Evolutionary conservation across 352 stramenopile species (phyloP).

Genomic region (Pilasporangium apinafurcum): DNA sequence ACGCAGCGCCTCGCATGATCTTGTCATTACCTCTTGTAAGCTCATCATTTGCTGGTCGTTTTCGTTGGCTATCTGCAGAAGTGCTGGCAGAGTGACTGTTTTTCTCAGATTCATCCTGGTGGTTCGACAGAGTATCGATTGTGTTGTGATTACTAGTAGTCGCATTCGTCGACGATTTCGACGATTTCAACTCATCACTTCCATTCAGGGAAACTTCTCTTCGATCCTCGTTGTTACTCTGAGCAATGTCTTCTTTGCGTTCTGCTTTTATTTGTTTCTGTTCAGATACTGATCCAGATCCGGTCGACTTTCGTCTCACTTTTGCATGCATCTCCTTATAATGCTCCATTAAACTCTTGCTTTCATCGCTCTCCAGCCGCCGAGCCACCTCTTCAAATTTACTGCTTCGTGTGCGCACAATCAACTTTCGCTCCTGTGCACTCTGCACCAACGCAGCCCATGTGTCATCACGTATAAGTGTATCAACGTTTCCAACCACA

Average conservation of each 20-base stretch:
- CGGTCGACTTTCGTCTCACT: constrained; percentile 23
- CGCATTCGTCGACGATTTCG: neutral
- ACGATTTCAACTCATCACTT: neutral
- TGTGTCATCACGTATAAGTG: constrained; percentile 67
- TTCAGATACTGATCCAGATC: neutral
- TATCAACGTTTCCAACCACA: constrained; percentile 76
- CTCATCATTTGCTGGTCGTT: constrained; percentile 1
- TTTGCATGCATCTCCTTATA: constrained; percentile 75
- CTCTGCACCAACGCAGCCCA: constrained; percentile 76
- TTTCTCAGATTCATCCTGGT: too few relatives aligned
- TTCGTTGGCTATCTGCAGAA: too few relatives aligned
- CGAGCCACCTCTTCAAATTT: constrained; percentile 34
- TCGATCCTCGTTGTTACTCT: neutral
- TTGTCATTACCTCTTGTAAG: constrained; percentile 7
- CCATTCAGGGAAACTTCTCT: too few relatives aligned
- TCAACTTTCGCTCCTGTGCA: constrained; percentile 51
- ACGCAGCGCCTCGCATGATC: too few relatives aligned
- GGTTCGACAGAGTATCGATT: too few relatives aligned
- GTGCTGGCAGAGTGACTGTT: too few relatives aligned
- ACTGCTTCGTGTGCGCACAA: constrained; percentile 43
- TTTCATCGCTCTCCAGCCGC: constrained; percentile 33
- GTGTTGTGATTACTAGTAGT: constrained; percentile 1
- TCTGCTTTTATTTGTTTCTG: neutral
- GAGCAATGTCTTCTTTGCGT: neutral
- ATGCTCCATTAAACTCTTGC: constrained; percentile 30